A percentile compares a stretch with the other conserved stretches of the same genome.
Conservation (phyloP, 2,329 filamentous ascomycete genomes). For the Venturia carpophila region DNA sequence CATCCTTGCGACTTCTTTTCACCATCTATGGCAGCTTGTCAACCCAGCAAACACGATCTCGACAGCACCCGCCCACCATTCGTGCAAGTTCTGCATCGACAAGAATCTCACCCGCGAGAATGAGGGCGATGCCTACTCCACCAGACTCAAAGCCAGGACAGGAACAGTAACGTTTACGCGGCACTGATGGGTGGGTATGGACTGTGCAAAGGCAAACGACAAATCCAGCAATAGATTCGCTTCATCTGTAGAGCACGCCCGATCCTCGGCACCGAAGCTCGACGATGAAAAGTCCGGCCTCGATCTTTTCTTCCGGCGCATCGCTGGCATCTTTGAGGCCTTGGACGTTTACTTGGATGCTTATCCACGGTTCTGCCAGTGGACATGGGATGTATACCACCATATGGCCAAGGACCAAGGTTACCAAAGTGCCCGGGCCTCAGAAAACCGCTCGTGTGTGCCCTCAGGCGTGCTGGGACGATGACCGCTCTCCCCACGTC, state of each 20-base stretch:
- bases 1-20: too few species aligned
- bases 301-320: conserved; percentile 16
- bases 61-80: not conserved
- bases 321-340: conserved; percentile 16
- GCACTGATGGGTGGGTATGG: conserved; percentile 16
- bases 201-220: conserved; percentile 13
- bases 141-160: not conserved
- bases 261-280: conserved; percentile 9
- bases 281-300: conserved; percentile 14
- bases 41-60: not conserved
- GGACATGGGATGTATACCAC: conserved; percentile 17
- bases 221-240: conserved; percentile 6
- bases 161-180: conserved; percentile 16
- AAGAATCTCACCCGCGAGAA: not conserved
- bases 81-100: not conserved
- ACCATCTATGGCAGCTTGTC: not conserved
- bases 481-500: not conserved
- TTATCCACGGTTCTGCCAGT: conserved; percentile 16
- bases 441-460: conserved; percentile 10
- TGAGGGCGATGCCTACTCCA: not conserved
- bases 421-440: conserved; percentile 14
- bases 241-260: conserved; percentile 4
- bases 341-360: conserved; percentile 1
- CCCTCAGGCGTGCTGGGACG: conserved; percentile 6
- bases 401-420: conserved; percentile 10